These are phyloP conservation scores for Trichomonas vaginalis DNA, from an alignment of 208 protist genomes.

Conservation along the genomic window DNA sequence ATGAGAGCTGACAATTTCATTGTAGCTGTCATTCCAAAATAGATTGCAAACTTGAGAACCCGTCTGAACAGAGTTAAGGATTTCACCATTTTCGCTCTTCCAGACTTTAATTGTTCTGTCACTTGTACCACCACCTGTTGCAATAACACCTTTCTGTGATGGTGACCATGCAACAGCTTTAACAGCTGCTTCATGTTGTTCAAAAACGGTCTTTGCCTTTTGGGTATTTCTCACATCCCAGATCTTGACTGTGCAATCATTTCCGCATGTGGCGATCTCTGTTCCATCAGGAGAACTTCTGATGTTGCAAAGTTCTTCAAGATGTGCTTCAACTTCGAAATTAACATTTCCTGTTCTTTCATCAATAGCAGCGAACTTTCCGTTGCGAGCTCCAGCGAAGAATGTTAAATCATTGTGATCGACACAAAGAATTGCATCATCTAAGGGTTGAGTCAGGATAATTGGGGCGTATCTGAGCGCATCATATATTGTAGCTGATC, in stretches of 20 bases:
- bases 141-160: background rate
- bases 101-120: background rate
- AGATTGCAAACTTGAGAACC: conserved; percentile 1
- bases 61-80: background rate
- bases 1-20: background rate
- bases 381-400: background rate
- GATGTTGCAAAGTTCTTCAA: background rate
- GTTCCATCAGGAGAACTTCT: background rate
- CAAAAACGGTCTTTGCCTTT: background rate
- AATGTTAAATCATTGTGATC: background rate
- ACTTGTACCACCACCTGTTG: background rate
- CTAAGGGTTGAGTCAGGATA: background rate
- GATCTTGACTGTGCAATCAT: background rate
- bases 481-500: background rate
- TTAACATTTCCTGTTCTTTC: background rate
- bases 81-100: background rate
- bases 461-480: background rate
- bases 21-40: background rate
- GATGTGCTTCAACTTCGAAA: background rate
- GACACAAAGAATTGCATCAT: background rate
- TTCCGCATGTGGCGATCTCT: background rate
- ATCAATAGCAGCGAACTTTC: background rate
- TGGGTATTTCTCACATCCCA: background rate
- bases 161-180: background rate
- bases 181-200: background rate